Evolutionary conservation across 768 basidiomycete genomes (phyloP).

Genomic region (Mycena alexandri): DNA sequence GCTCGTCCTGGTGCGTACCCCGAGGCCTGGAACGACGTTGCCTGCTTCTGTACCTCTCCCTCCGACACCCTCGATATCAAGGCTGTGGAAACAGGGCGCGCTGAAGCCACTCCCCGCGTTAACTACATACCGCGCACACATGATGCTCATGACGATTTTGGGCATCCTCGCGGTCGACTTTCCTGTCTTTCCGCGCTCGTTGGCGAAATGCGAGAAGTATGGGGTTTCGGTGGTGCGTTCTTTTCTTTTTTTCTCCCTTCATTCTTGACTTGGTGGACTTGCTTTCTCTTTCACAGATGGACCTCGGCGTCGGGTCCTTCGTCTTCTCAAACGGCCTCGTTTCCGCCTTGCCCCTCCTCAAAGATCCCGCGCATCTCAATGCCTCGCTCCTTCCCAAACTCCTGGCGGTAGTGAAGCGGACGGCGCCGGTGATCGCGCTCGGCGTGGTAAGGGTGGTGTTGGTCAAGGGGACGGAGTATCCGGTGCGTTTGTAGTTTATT

Average conservation of each 20-base stretch:
- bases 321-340: slow-evolving; percentile 96
- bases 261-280: slow-evolving; percentile 13
- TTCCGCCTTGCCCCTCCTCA: slow-evolving; percentile 86
- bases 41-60: slow-evolving; percentile 53
- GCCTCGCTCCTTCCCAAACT: slow-evolving; percentile 66
- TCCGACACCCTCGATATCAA: slow-evolving; percentile 6
- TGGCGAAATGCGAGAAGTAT: slow-evolving; percentile 95
- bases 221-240: slow-evolving; percentile 89
- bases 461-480: slow-evolving; percentile 95
- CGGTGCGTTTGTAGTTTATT: slow-evolving; percentile 62
- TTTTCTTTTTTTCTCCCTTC: background rate
- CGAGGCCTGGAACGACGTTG: slow-evolving; percentile 52
- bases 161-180: slow-evolving; percentile 98
- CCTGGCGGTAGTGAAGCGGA: slow-evolving; percentile 63
- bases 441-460: slow-evolving; percentile 84
- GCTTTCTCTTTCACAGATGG: slow-evolving; percentile 76
- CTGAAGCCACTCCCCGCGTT: slow-evolving; percentile 78
- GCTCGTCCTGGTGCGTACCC: slow-evolving; percentile 59
- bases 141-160: slow-evolving; percentile 93
- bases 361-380: slow-evolving; percentile 66
- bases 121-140: slow-evolving; percentile 91
- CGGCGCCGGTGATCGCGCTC: slow-evolving; percentile 74
- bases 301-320: slow-evolving; percentile 96
- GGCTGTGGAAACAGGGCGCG: slow-evolving; percentile 28
- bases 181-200: slow-evolving; percentile 85